Evolutionary conservation across 441 rosid genomes (phyloP), one percentile per base, ranked within the genome.

Genomic region (Erysimum cheiri): DNA sequence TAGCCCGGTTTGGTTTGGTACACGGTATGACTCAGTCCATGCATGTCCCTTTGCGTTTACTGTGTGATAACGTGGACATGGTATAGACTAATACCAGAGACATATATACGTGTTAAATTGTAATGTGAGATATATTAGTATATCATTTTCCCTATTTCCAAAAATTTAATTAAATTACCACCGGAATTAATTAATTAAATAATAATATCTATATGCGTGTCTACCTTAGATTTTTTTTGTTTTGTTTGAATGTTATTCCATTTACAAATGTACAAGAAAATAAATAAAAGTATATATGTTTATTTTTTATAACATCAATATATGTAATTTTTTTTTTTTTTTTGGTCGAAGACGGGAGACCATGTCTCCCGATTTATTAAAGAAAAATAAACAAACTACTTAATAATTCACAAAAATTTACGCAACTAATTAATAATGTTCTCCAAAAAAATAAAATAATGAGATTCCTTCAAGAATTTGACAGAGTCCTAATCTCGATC

Each of bases 401-500:
- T 19, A 19, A 48, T 19, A 48, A 4, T 48, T 9, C 12, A 19
- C 5, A 3, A 24, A 49, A 49, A 3, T 5, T 14, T 50, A 50
- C 4, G 24, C 22, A 19, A 19, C 22, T 8, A 15, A 15, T 0
- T 15, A 8, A 46, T 8, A 46, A 13, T 12, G 57, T 2, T 62
- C 22, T 65, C 15, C 2, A 26, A 4, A n/a, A n/a, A n/a, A 31
- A 19, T 1, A 44, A 44, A 19, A 19, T 19, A 19, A 19, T 28
- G 46, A 56, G 28, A 43, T 67, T 68, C 26, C 22, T 68, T 46
- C 46, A 55, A 55, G 33, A n/a, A 6, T 48, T 43, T 75, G 75
- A 75, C 61, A 40, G n/a, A 69, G 67, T 70, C 79, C n/a, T 31
- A 63, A 60, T 35, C 26, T 63, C 12, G 62, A 56, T 69, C 67